Evolutionary conservation across 2,329 filamentous ascomycete species (phyloP), one percentile per base, ranked within the genome.

Genomic region (Curvularia sp.): DNA sequence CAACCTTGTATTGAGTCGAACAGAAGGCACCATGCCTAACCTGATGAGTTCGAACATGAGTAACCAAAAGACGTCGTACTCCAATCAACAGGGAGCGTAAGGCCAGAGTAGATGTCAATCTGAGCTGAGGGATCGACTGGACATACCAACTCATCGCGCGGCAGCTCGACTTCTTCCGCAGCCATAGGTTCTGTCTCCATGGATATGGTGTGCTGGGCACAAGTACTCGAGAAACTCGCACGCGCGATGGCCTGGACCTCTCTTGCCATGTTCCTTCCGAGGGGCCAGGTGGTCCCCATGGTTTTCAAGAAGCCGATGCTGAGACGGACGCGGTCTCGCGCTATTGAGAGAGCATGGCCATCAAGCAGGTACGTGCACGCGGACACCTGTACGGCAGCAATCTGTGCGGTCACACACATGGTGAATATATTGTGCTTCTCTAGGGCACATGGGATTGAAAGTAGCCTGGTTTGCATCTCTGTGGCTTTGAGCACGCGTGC

Each of bases 401-500:
- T 60, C 15, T 66, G 66, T 36, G 73, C 73, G 8, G 66, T 55
- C 18, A 74, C 71, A 52, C 68, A 71, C 53, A 71, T 64, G 19
- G 64, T 65, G 49, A 76, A 72, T 21, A 72, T 54, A 21, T 68
- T 92, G 77, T 96, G 91, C n/a, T 85, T 87, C 18, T 89, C 84
- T 5, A 93, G 80, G 0, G 87, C 84, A 19, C 88, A 86, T 0
- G 90, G 89, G 52, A 96, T 86, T 1, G 89, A 88, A 36, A 92
- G 85, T 67, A 93, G 84, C 69, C 86, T 86, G 56, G 90, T 90
- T 61, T 96, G 88, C 47, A 89, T 87, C 64, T 88, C 89, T 1
- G 92, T 91, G 0, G 92, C 90, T 52, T 87, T 85, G 57, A 96
- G 86, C 6, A 90, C 91, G 77, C 95, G 92, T 59, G 87, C 86